Base-by-base conservation (phyloP, 1,139 yeast species). In the Nadsonia commutata region DNA sequence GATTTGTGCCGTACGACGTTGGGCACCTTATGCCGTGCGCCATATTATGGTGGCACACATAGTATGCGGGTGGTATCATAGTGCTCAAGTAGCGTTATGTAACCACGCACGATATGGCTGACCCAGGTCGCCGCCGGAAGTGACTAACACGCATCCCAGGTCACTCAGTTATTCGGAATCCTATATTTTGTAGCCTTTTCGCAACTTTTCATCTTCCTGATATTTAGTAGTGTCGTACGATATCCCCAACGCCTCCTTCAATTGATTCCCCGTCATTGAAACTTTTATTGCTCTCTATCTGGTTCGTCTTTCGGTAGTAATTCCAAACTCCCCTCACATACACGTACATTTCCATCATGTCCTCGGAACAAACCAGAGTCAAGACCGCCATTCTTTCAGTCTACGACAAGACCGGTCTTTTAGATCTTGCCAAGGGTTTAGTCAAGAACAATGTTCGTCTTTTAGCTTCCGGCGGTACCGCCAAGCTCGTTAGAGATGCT, bases 391-490 rank as follows among this genome's bases (percentile, higher is more conserved):
- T 90, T 60, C 72, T 90, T 58, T 88, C 97, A 27, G 98, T 90
- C 52, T 88, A 90, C 67, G 95, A 90, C 69, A 90, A 90, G 68
- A 90, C 98, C 43, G 98, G 98, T 43, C 72, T 90, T 53, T 69
- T 90, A 56, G 98, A 90, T 65, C 74, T 90, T 51, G 97, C 97
- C 55, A 90, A 90, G 68, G 97, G 98, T 42, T 75, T 90, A 50
- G 80, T 75, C 51, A 81, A 80, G 56, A 82, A 86, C 64, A 76
- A 85, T 52, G 95, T 90, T 52, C 78, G 96, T 56, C 78, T 90
- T 51, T 73, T 90, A 48, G 98, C 97, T 42, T 85, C 96, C 37
- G 98, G 98, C 49, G 98, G 98, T 59, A 90, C 98, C 48, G 94
- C 98, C 46, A 78, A 74, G 59, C 72, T 90, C 71, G 80, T 90